Evolutionary conservation across 106 monocot species (phyloP).

Genomic region (Vanilla planifolia): DNA sequence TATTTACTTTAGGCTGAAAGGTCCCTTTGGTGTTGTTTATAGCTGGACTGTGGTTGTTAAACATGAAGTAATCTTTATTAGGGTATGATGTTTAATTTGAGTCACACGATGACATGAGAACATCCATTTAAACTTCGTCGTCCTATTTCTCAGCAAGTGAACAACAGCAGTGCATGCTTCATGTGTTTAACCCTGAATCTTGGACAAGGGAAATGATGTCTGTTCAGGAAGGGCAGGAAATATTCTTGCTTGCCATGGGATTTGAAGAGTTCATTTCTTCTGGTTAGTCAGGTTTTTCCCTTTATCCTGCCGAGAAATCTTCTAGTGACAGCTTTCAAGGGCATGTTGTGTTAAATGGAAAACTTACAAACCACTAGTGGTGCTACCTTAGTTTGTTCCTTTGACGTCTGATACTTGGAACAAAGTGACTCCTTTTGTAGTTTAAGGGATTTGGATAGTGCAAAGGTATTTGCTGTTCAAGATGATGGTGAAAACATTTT

Average conservation of each 20-base stretch:
- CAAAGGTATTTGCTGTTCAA: constrained; percentile 40
- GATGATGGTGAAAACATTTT: constrained; percentile 24
- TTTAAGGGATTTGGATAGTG: constrained; percentile 47
- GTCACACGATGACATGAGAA: constrained; percentile 16
- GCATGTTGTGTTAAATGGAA: constrained; percentile 9
- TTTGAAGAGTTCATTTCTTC: constrained; percentile 18
- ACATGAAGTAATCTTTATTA: constrained; percentile 23
- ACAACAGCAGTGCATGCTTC: constrained; percentile 3
- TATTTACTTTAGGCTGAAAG: too few species aligned
- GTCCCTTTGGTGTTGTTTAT: constrained; percentile 12
- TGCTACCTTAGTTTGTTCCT: constrained; percentile 15
- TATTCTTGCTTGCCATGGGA: constrained; percentile 30
- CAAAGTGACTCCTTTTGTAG: constrained; percentile 14
- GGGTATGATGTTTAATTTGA: constrained; percentile 39
- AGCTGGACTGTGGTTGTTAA: not conserved
- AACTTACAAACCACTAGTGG: constrained; percentile 16
- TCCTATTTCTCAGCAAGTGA: constrained; percentile 5
- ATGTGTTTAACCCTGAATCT: constrained; percentile 14
- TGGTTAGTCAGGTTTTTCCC: not conserved
- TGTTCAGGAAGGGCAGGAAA: constrained; percentile 37
- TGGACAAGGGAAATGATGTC: constrained; percentile 32
- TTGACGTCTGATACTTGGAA: not conserved
- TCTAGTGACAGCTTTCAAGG: not conserved
- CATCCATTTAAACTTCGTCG: constrained; percentile 17
- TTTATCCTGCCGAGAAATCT: not conserved